Evolutionary conservation across 441 rosid species (phyloP).

Genomic region (Jatropha multifida): DNA sequence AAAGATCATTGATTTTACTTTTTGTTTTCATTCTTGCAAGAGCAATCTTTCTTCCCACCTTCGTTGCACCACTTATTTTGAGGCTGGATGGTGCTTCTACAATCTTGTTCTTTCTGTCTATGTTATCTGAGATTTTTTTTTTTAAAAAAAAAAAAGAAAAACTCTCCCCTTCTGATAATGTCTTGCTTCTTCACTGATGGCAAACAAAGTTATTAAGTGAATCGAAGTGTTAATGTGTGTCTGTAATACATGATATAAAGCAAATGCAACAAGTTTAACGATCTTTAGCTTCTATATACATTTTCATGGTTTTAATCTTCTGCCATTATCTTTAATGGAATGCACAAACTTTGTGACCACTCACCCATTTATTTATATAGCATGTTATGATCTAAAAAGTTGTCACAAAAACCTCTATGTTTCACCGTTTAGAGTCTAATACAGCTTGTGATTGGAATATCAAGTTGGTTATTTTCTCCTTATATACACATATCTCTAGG

Average conservation of each 20-base stretch:
- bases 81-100: not conserved
- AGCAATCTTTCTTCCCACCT: not conserved
- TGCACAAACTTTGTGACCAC: not conserved
- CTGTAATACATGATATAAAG: not conserved
- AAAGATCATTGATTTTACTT: not conserved
- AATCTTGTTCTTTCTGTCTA: not conserved
- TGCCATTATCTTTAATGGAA: not conserved
- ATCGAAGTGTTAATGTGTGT: not conserved
- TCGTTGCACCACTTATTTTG: not conserved
- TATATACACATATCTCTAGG: not conserved
- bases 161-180: not conserved
- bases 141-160: not conserved
- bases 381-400: no score
- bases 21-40: not conserved
- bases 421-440: not conserved
- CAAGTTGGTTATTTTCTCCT: not conserved
- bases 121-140: not conserved
- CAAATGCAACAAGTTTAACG: no score
- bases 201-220: not conserved
- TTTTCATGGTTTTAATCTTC: not conserved
- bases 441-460: not conserved
- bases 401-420: not conserved
- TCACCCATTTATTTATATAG: not conserved
- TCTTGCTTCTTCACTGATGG: not conserved
- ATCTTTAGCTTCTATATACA: not conserved